Evolutionary conservation across 1,284 basidiomycete species (phyloP).

Genomic region (Bondarzewia mesenterica): DNA sequence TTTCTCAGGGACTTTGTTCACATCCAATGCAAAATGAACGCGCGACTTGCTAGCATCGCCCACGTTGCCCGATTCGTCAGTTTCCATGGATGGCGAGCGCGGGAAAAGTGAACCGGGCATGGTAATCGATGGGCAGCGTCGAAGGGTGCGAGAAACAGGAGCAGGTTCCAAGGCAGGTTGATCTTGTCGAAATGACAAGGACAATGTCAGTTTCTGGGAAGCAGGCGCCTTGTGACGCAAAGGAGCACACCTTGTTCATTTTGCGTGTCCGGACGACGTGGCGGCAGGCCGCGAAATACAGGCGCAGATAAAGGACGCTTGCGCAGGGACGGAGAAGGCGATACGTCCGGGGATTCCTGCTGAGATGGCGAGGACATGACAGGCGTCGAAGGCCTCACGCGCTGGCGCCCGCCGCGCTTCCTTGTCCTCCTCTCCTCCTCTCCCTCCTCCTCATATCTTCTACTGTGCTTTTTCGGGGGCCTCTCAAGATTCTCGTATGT

Average conservation of each 20-base stretch:
- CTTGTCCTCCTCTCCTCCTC: no score
- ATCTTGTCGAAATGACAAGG: no score
- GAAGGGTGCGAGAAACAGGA: slow-evolving; percentile 12
- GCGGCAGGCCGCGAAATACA: background rate
- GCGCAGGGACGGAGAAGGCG: background rate
- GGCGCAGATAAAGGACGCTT: background rate
- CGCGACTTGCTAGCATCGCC: slow-evolving; percentile 22
- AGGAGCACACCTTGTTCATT: background rate
- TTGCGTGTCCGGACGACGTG: background rate
- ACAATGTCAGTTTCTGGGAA: no score
- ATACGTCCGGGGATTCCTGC: background rate
- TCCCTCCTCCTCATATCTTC: background rate
- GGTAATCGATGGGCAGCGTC: slow-evolving; percentile 39
- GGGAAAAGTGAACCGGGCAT: slow-evolving; percentile 78
- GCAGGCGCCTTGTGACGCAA: background rate
- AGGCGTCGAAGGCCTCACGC: no score
- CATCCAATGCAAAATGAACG: slow-evolving; percentile 27
- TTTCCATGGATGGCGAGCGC: slow-evolving; percentile 56
- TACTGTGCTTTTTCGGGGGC: background rate
- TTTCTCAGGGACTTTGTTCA: background rate
- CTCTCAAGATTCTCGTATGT: background rate
- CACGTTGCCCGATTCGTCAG: slow-evolving; percentile 23
- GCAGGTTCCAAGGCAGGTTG: background rate
- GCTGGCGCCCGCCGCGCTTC: no score
- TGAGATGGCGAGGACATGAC: background rate